These are phyloP conservation scores for Podochytrium sp. DNA, from an alignment of 192 early-diverging fungal species.

Conservation along the genomic window DNA sequence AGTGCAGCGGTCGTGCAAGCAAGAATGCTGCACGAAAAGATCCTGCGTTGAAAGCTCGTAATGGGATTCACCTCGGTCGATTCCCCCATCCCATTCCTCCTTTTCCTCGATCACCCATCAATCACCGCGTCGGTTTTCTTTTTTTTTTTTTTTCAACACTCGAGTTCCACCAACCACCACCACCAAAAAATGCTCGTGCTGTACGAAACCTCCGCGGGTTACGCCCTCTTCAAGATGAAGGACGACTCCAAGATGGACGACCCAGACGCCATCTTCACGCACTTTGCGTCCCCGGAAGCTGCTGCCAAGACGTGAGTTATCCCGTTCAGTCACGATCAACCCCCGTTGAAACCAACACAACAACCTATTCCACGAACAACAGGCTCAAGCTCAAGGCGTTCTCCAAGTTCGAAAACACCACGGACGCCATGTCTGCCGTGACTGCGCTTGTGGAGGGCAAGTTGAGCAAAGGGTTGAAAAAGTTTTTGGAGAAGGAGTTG, in stretches of 20 bases:
- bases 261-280: slow-evolving; percentile 83
- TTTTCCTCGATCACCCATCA: too few relatives aligned
- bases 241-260: slow-evolving; percentile 88
- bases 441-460: slow-evolving; percentile 97
- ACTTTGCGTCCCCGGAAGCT: slow-evolving; percentile 84
- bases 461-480: slow-evolving; percentile 92
- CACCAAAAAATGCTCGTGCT: slow-evolving; percentile 77
- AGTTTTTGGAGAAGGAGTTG: slow-evolving; percentile 85
- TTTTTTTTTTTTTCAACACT: not conserved
- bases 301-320: slow-evolving; percentile 87
- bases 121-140: too few relatives aligned
- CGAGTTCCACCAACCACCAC: too few relatives aligned
- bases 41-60: too few relatives aligned
- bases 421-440: slow-evolving; percentile 92
- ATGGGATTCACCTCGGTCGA: too few relatives aligned
- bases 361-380: not conserved
- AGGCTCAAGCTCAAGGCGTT: slow-evolving; percentile 93
- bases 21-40: too few relatives aligned
- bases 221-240: slow-evolving; percentile 93
- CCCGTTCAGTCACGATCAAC: not conserved
- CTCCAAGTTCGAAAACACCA: slow-evolving; percentile 98
- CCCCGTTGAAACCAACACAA: not conserved
- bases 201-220: slow-evolving; percentile 96
- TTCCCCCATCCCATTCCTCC: too few relatives aligned
- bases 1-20: too few relatives aligned